phyloP scores from a whole-genome alignment of 1,139 yeast species.

The Petasospora fabianii region DNA sequence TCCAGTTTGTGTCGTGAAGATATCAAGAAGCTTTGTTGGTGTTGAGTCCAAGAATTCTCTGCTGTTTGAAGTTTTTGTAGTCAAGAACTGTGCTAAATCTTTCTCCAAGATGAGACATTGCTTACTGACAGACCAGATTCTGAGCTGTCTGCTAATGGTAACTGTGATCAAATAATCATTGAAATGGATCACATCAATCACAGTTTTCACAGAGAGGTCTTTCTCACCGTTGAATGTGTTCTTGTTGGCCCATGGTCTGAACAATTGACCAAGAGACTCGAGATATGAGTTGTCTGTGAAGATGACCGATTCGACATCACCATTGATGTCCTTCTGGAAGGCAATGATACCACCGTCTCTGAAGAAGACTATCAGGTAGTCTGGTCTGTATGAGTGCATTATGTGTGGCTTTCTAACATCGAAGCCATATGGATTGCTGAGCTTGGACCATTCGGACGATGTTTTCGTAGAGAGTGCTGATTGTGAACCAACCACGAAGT shows the following conservation, averaged over 20 bases:
- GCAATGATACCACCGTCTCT: slow-evolving; percentile 70
- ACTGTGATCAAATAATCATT: slow-evolving; percentile 33
- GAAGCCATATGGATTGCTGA: slow-evolving; percentile 71
- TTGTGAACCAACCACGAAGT: slow-evolving; percentile 21
- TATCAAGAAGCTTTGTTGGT: slow-evolving; percentile 23
- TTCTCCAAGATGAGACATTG: slow-evolving; percentile 35
- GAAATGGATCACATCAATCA: slow-evolving; percentile 27
- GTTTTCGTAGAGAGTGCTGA: slow-evolving; percentile 19
- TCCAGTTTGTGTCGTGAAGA: slow-evolving; percentile 5
- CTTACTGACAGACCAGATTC: slow-evolving; percentile 51
- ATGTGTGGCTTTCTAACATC: slow-evolving; percentile 62
- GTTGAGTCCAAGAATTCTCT: slow-evolving; percentile 22
- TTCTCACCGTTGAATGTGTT: slow-evolving; percentile 13
- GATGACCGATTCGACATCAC: slow-evolving; percentile 46
- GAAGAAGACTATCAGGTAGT: slow-evolving; percentile 50
- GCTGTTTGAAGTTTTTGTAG: slow-evolving; percentile 16
- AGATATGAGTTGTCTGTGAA: slow-evolving; percentile 56
- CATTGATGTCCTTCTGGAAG: slow-evolving; percentile 37
- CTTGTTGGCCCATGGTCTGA: slow-evolving; percentile 26
- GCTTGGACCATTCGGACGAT: slow-evolving; percentile 51
- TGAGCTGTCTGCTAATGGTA: slow-evolving; percentile 47
- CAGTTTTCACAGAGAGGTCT: slow-evolving; percentile 30
- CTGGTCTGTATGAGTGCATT: slow-evolving; percentile 43
- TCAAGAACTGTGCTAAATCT: slow-evolving; percentile 28
- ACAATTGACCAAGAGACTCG: slow-evolving; percentile 35